These are phyloP conservation scores for Backusella westeae DNA, from an alignment of 192 early-diverging fungal species.

Conservation along the genomic window DNA sequence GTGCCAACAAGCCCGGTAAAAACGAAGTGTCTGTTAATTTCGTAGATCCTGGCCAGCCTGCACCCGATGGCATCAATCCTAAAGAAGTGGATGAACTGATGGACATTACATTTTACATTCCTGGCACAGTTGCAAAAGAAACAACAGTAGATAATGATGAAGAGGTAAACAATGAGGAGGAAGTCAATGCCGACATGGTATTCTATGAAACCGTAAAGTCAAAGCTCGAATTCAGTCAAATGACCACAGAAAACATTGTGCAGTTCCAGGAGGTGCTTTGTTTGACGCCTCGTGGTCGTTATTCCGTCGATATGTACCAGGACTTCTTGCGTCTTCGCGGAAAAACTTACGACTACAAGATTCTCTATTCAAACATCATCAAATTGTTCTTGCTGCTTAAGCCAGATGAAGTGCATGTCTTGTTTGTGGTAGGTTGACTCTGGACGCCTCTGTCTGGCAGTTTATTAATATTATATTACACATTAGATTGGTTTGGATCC, in stretches of 20 bases:
- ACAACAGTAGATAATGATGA: constrained; percentile 46
- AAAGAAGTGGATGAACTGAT: constrained; percentile 58
- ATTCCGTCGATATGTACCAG: constrained; percentile 91
- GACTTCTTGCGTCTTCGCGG: constrained; percentile 92
- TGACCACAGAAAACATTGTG: constrained; percentile 85
- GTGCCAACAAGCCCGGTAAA: constrained; percentile 79
- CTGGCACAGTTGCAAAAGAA: constrained; percentile 33
- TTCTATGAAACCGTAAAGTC: constrained; percentile 93
- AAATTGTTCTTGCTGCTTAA: constrained; percentile 88
- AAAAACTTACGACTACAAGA: constrained; percentile 98
- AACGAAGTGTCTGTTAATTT: constrained; percentile 95
- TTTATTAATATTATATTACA: neutral
- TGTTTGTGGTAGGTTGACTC: constrained; percentile 66
- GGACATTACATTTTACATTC: constrained; percentile 15
- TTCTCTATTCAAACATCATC: constrained; percentile 81
- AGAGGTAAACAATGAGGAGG: constrained; percentile 58
- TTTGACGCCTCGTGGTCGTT: constrained; percentile 94
- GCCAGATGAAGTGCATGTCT: constrained; percentile 88
- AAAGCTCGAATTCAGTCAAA: constrained; percentile 84
- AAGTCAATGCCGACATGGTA: constrained; percentile 60
- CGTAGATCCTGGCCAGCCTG: constrained; percentile 57
- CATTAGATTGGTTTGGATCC: constrained; percentile 84
- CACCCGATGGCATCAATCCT: constrained; percentile 46
- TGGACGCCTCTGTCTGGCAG: neutral
- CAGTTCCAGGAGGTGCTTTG: constrained; percentile 87